Base-by-base conservation (phyloP, 768 basidiomycete genomes). In the Hypsizygus marmoreus region DNA sequence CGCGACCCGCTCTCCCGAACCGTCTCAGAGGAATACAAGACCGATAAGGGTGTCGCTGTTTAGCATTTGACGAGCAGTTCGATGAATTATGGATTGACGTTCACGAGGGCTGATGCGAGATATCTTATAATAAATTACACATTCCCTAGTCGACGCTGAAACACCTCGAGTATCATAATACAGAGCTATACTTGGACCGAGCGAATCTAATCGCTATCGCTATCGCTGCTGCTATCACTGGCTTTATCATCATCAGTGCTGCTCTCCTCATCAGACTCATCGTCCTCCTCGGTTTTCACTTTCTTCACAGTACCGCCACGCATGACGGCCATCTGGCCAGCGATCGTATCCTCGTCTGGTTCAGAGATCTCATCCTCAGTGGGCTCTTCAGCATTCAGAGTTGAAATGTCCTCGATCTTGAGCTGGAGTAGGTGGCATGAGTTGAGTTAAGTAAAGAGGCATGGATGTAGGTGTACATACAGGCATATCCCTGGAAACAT, bases 291-390 rank as follows among this genome's bases (percentile, higher is more conserved):
- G 12, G 48, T 66, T 20, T 49, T 45, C 16, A 58, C 66, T 60
- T 81, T 86, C 78, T 92, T 97, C 49, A 95, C 91, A 14, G 79
- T 55, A 3, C 85, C 88, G 4, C 95, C 95, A 33, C 89, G 83
- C 91, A 99, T 92, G 33, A 84, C 83, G 4, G 95, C 94, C 91
- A 98, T 95, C 73, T 99, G 97, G 6, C 97, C 97, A 4, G 94
- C 97, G 40, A 98, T 71, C 19, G 88, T 81, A 65, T 98, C 97
- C 66, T 98, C 97, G 23, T 98, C 97, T 0, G 97, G 97, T 38
- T 98, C 97, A 0, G 94, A 97, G 53, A 98, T 99, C 48, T 97
- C 95, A 59, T 97, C 94, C 26, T 95, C 95, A 16, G 70, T 71
- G 22, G 69, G 62, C 30, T 86, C 86, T 5, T 84, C 83, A 0